phyloP scores from a whole-genome alignment of 148 eudicot genomes.

The Amaranthus cruentus region DNA sequence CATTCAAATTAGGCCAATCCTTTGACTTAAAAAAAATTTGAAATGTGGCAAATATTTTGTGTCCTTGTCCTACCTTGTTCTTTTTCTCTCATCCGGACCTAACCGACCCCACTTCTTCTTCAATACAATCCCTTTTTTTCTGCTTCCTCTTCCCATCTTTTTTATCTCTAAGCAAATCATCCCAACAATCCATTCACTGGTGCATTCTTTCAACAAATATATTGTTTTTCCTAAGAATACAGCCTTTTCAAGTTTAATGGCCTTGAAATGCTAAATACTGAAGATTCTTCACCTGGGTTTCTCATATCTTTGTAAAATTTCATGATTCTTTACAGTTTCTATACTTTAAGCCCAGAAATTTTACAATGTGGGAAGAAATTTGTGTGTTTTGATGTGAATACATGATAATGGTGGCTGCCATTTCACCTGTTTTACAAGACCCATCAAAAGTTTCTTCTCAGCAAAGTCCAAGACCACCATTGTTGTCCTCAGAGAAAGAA shows the following conservation, averaged over 20 bases:
- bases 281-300: constrained; percentile 17
- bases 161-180: constrained; percentile 20
- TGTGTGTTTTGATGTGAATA: constrained; percentile 8
- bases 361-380: constrained; percentile 44
- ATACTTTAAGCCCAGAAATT: neutral
- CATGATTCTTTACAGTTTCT: constrained; percentile 9
- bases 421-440: constrained; percentile 45
- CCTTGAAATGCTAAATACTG: constrained; percentile 23
- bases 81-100: constrained; percentile 1
- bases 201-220: too few species aligned
- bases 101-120: constrained; percentile 32
- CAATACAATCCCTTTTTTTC: constrained; percentile 25
- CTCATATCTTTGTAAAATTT: constrained; percentile 26
- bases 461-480: constrained; percentile 50
- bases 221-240: neutral
- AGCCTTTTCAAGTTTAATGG: neutral
- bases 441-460: constrained; percentile 35
- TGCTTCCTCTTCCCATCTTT: constrained; percentile 14
- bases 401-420: constrained; percentile 73
- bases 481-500: constrained; percentile 66
- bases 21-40: too few species aligned
- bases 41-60: neutral
- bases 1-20: too few species aligned
- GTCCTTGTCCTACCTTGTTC: constrained; percentile 17
- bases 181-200: neutral